phyloP scores from a whole-genome alignment of 1,139 yeast species.

The Yamadazyma pseudoaaseri region DNA sequence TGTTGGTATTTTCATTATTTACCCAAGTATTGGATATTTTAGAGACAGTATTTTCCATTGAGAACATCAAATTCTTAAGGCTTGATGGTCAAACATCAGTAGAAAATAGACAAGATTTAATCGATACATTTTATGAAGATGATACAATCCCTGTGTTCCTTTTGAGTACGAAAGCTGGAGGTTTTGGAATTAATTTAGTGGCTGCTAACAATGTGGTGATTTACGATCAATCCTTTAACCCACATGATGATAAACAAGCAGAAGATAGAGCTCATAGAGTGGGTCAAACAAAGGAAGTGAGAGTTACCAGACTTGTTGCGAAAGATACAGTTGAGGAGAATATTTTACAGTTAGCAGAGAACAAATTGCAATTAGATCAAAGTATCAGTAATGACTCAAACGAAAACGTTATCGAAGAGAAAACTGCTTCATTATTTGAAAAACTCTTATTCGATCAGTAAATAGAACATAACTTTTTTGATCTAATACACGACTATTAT shows the following conservation, averaged over 20 bases:
- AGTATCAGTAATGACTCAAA: constrained; percentile 51
- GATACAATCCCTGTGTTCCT: constrained; percentile 80
- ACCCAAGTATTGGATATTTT: constrained; percentile 89
- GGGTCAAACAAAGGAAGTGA: constrained; percentile 89
- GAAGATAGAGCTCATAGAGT: constrained; percentile 98
- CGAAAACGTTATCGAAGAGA: constrained; percentile 50
- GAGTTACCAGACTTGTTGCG: constrained; percentile 74
- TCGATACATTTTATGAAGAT: constrained; percentile 86
- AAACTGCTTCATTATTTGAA: constrained; percentile 53
- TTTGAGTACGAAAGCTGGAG: constrained; percentile 95
- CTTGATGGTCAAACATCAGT: constrained; percentile 94
- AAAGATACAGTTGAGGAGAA: constrained; percentile 84
- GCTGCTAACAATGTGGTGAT: constrained; percentile 93
- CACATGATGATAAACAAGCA: constrained; percentile 98
- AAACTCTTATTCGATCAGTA: constrained; percentile 37
- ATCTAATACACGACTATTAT: too few species aligned
- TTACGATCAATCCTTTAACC: constrained; percentile 92
- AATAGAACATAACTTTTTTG: too few species aligned
- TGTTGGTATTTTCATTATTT: constrained; percentile 83
- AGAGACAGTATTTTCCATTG: constrained; percentile 67
- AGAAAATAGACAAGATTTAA: constrained; percentile 87
- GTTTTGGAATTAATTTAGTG: constrained; percentile 93
- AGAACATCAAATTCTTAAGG: constrained; percentile 73
- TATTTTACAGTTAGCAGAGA: constrained; percentile 81
- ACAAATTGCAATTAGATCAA: constrained; percentile 83